Evolutionary conservation across 75 land plant species (phyloP), one percentile per base, ranked within the genome.

Genomic region (Pinus tabuliformis): DNA sequence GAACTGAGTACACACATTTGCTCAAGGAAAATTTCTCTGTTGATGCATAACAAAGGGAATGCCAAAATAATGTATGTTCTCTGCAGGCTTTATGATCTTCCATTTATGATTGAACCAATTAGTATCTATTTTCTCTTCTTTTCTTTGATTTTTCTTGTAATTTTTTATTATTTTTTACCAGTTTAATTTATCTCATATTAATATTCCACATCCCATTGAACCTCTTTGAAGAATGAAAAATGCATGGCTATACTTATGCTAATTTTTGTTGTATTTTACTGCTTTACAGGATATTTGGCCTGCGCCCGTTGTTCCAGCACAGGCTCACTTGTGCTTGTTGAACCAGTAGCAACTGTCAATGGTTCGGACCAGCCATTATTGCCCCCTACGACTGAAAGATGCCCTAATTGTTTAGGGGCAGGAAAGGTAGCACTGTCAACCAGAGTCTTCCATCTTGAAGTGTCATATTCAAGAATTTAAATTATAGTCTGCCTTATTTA

Each of bases 221-320:
- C 33, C 12, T 18, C 22, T 77, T 57, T 24, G 6, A 42, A 56
- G 58, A 65, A 30, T 52, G 75, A 73, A 28, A 73, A 73, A 24
- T 73, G 21, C 45, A 49, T 73, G 75, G 59, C 33, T 73, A 20
- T 73, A 52, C 24, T 6, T 49, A 68, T 57, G 20, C 37, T 64
- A 11, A 8, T 77, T 22, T 24, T 59, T 77, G 62, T 39, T 58
- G n/a, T 65, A 2, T 56, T 45, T 21, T 80, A 16, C 54, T 82
- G 17, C 7, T 26, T 72, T 56, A 77, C 83, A 95, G 99, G 99
- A 64, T 97, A 97, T 74, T 85, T 97, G 57, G 90, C 98, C 28
- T 97, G 99, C 84, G 99, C 99, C 24, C 93, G 99, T 33, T 97
- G 99, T 76, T 89, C 95, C 70, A 87, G 88, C 78, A 84, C 93